A percentile compares a stretch with the other conserved stretches of the same genome.
Evolutionary conservation across 192 early-diverging fungal genomes (phyloP).

Genomic region (Backusella sp.): DNA sequence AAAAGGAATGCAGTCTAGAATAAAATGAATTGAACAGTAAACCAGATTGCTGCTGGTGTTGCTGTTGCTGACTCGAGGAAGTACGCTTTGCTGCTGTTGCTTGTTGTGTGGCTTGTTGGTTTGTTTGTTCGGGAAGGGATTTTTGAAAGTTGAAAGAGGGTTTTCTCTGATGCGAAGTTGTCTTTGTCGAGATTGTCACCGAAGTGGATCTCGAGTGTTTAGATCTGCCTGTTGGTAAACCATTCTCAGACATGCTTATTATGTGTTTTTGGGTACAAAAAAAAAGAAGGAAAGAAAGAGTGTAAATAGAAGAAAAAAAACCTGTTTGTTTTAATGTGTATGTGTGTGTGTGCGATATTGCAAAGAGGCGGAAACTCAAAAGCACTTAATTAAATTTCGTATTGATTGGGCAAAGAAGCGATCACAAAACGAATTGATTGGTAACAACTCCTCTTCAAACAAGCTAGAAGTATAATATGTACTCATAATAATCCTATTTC

Average conservation of each 20-base stretch:
- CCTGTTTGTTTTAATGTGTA: neutral
- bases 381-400: neutral
- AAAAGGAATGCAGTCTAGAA: constrained; percentile 5
- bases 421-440: neutral
- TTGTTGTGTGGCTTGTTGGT: neutral
- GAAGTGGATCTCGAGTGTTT: constrained; percentile 32
- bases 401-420: neutral
- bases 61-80: neutral
- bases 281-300: neutral
- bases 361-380: neutral
- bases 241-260: constrained; percentile 9
- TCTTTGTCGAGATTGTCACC: constrained; percentile 16
- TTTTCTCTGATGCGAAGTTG: constrained; percentile 24
- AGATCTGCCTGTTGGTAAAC: constrained; percentile 7
- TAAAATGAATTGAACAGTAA: neutral
- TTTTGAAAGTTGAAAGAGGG: constrained; percentile 19
- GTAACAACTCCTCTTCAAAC: neutral
- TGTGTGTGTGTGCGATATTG: neutral
- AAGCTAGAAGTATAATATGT: neutral
- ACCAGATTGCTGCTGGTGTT: neutral
- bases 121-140: constrained; percentile 4
- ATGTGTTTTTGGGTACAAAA: neutral
- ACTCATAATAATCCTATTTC: neutral
- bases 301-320: neutral
- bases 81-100: neutral